These are phyloP conservation scores for Stemphylium lycopersici DNA, from an alignment of 2,329 filamentous ascomycete genomes.

Conservation along the genomic window DNA sequence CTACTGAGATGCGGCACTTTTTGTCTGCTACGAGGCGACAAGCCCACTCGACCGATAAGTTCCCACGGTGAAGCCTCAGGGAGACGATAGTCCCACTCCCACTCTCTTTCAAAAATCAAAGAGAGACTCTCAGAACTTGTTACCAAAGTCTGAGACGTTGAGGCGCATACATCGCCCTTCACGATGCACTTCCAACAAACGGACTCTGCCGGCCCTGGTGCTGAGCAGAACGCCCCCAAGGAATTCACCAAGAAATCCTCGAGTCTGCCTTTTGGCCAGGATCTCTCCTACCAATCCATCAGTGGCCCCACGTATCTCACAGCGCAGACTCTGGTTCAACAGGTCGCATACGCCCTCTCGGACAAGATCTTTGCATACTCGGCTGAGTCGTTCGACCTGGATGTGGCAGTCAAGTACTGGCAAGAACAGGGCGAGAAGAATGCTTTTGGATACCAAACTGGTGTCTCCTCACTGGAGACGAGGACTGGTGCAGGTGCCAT, in stretches of 20 bases:
- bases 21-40: conserved; percentile 22
- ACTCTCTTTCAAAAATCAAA: conserved; percentile 12
- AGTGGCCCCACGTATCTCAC: conserved; percentile 91
- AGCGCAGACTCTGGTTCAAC: conserved; percentile 90
- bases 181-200: conserved; percentile 49
- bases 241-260: conserved; percentile 53
- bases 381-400: conserved; percentile 89
- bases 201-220: conserved; percentile 46
- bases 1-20: conserved; percentile 24
- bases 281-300: conserved; percentile 64
- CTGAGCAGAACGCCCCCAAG: conserved; percentile 39
- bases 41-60: conserved; percentile 11
- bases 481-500: conserved; percentile 87
- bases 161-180: conserved; percentile 18
- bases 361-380: conserved; percentile 99
- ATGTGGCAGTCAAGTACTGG: conserved; percentile 83
- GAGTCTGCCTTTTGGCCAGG: conserved; percentile 60
- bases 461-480: conserved; percentile 82
- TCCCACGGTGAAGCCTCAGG: conserved; percentile 22
- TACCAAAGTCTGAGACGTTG: conserved; percentile 6
- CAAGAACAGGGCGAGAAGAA: conserved; percentile 72
- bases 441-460: conserved; percentile 78
- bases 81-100: conserved; percentile 15
- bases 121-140: conserved; percentile 15
- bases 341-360: conserved; percentile 91